Percentiles rank a stretch among this genome's conserved stretches.
Evolutionary conservation across 306 rosid species (phyloP).

Genomic region (Corylus heterophylla): DNA sequence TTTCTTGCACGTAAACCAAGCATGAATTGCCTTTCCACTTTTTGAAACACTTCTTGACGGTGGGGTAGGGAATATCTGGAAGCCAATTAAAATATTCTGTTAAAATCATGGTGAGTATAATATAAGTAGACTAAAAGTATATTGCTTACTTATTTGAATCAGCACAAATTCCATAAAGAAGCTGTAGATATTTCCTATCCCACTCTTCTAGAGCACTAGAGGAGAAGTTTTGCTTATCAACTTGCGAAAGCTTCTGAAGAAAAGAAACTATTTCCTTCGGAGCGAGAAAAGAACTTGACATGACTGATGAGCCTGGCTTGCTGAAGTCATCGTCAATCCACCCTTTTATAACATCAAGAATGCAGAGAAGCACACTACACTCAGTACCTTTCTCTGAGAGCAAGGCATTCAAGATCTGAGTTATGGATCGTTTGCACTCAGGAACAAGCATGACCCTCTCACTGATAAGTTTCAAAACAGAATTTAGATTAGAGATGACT

Average conservation of each 20-base stretch:
- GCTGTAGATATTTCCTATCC: slow-evolving; percentile 89
- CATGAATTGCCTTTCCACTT: slow-evolving; percentile 93
- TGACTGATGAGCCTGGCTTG: slow-evolving; percentile 72
- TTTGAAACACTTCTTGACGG: slow-evolving; percentile 91
- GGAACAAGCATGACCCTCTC: slow-evolving; percentile 90
- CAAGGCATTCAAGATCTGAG: slow-evolving; percentile 84
- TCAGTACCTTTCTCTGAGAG: slow-evolving; percentile 94
- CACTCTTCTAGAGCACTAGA: slow-evolving; percentile 71
- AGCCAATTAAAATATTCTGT: slow-evolving; percentile 27
- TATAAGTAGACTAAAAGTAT: slow-evolving; percentile 6
- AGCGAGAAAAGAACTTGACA: slow-evolving; percentile 65
- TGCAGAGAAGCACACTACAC: slow-evolving; percentile 92
- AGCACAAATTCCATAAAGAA: slow-evolving; percentile 82
- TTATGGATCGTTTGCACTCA: slow-evolving; percentile 79
- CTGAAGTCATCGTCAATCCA: slow-evolving; percentile 90
- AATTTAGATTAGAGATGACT: slow-evolving; percentile 80
- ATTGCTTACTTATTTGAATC: slow-evolving; percentile 81
- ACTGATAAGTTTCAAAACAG: slow-evolving; percentile 79
- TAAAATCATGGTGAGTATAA: slow-evolving; percentile 22
- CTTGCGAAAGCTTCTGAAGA: slow-evolving; percentile 93
- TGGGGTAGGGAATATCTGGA: slow-evolving; percentile 61
- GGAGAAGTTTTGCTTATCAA: slow-evolving; percentile 79
- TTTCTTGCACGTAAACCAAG: slow-evolving; percentile 94
- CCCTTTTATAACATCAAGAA: slow-evolving; percentile 93
- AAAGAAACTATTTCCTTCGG: slow-evolving; percentile 90